Evolutionary conservation across 495 filamentous ascomycete species (phyloP).

Genomic region (Tuber microsphaerosporum): DNA sequence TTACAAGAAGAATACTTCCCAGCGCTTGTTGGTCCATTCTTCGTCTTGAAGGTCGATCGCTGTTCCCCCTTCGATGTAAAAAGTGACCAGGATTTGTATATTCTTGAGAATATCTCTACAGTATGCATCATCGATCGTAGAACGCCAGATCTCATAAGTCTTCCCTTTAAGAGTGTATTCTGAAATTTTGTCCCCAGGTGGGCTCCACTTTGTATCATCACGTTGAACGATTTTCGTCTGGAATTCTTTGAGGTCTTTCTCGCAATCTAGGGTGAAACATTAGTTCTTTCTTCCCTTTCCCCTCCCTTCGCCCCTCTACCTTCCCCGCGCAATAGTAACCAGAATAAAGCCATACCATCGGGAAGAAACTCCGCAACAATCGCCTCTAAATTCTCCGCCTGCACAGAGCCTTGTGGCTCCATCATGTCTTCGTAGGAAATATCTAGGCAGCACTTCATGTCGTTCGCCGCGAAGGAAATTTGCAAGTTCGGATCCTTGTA

Average conservation of each 20-base stretch:
- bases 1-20: slow-evolving; percentile 71
- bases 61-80: slow-evolving; percentile 87
- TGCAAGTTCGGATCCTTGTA: slow-evolving; percentile 72
- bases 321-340: background rate
- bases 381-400: slow-evolving; percentile 59
- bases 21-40: slow-evolving; percentile 66
- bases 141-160: slow-evolving; percentile 52
- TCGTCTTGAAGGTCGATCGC: slow-evolving; percentile 64
- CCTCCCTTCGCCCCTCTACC: background rate
- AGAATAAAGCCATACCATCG: slow-evolving; percentile 48
- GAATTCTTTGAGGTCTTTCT: slow-evolving; percentile 26
- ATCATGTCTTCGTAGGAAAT: slow-evolving; percentile 69
- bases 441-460: slow-evolving; percentile 67
- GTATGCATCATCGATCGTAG: slow-evolving; percentile 49
- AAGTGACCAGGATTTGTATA: slow-evolving; percentile 71
- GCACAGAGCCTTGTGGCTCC: slow-evolving; percentile 60
- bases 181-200: background rate
- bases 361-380: slow-evolving; percentile 62
- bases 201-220: slow-evolving; percentile 7
- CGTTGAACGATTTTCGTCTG: background rate
- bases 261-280: slow-evolving; percentile 11
- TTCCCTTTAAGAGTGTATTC: slow-evolving; percentile 13
- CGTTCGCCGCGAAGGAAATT: slow-evolving; percentile 70
- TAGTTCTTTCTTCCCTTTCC: background rate
- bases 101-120: slow-evolving; percentile 53